These are phyloP conservation scores for Jacaranda mimosifolia DNA, from an alignment of 257 asterid species.

Conservation along the genomic window DNA sequence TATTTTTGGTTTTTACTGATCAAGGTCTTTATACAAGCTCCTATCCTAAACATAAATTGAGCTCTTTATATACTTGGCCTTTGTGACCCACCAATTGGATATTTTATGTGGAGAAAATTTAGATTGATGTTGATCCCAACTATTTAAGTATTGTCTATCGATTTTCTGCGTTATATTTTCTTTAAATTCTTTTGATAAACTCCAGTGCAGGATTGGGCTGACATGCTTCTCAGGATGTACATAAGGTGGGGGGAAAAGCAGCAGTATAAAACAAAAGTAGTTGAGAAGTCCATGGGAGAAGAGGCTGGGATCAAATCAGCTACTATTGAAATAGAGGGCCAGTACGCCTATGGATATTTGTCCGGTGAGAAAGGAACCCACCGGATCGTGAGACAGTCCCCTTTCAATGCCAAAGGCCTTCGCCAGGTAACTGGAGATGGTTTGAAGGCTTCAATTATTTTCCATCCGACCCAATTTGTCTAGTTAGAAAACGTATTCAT, in stretches of 20 bases:
- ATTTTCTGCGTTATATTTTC: constrained; percentile 21
- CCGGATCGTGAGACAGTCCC: constrained; percentile 93
- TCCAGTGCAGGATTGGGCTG: constrained; percentile 99
- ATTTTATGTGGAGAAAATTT: background rate
- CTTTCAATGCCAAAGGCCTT: constrained; percentile 96
- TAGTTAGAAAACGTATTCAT: background rate
- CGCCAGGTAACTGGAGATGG: constrained; percentile 69
- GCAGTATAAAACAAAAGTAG: constrained; percentile 80
- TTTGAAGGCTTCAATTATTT: background rate
- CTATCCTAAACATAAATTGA: background rate
- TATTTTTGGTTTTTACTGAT: background rate
- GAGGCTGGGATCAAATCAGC: constrained; percentile 99
- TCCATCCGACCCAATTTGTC: background rate
- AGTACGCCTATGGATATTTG: constrained; percentile 88
- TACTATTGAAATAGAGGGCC: constrained; percentile 85
- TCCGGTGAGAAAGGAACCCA: constrained; percentile 99
- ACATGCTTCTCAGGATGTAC: constrained; percentile 99
- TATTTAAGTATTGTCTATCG: background rate
- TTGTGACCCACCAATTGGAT: background rate
- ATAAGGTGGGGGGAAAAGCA: constrained; percentile 97
- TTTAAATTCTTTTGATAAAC: constrained; percentile 68
- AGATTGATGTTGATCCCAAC: constrained; percentile 2
- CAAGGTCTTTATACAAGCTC: background rate
- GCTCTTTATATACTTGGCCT: constrained; percentile 1
- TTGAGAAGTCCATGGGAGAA: constrained; percentile 92